phyloP scores from a whole-genome alignment of 257 asterid species.

The Przewalskia tangutica region DNA sequence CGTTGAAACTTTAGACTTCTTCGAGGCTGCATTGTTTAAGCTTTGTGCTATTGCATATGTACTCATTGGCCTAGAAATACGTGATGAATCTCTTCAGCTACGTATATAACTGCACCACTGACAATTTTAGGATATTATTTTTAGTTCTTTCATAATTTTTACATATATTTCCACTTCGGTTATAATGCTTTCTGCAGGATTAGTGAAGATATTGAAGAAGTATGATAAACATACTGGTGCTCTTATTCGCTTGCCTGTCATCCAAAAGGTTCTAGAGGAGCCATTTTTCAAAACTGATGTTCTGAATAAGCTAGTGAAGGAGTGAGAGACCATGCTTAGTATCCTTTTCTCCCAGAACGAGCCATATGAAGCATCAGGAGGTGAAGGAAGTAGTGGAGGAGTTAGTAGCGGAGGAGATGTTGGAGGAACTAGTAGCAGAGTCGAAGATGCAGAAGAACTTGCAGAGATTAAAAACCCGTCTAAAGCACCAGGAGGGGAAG shows the following conservation, averaged over 20 bases:
- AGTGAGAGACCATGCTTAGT: constrained; percentile 46
- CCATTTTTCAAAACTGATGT: constrained; percentile 12
- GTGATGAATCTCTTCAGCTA: not conserved
- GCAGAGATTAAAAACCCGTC: no score
- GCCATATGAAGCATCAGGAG: not conserved
- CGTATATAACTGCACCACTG: not conserved
- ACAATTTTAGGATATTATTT: not conserved
- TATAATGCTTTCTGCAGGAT: not conserved
- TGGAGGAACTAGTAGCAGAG: not conserved
- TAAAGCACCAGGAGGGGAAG: constrained; percentile 1
- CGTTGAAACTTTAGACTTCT: not conserved
- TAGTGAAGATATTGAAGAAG: constrained; percentile 7
- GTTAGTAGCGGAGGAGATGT: not conserved
- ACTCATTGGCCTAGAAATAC: not conserved
- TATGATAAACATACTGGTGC: constrained; percentile 16
- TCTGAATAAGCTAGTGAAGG: constrained; percentile 47
- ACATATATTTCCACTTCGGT: not conserved
- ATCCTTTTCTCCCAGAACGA: constrained; percentile 37
- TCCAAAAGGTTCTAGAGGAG: constrained; percentile 9
- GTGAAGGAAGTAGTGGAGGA: not conserved
- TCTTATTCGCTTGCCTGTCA: constrained; percentile 8
- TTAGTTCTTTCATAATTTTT: not conserved
- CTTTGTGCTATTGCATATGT: not conserved
- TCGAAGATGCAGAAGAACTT: not conserved
- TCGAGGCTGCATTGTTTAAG: not conserved